phyloP scores from a whole-genome alignment of 2,329 filamentous ascomycete genomes.

The Penicillium sp. region DNA sequence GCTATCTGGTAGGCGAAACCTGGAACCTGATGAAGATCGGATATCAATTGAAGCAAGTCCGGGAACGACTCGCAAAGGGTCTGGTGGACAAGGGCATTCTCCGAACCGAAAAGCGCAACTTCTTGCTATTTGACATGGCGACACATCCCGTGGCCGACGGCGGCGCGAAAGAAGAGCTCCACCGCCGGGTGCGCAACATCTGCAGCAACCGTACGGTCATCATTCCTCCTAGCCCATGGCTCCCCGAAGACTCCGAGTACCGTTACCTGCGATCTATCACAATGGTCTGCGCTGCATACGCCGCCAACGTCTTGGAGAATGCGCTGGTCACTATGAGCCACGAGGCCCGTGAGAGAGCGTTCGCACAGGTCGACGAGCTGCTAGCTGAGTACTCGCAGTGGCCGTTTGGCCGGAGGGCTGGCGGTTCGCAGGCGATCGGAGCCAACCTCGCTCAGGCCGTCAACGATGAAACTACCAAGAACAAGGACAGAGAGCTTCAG shows the following conservation, averaged over 20 bases:
- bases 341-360: conserved; percentile 89
- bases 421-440: conserved; percentile 79
- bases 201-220: conserved; percentile 94
- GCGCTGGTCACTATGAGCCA: conserved; percentile 92
- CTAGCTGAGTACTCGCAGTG: conserved; percentile 96
- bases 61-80: conserved; percentile 94
- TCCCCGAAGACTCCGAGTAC: conserved; percentile 93
- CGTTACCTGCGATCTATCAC: conserved; percentile 86
- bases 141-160: conserved; percentile 96
- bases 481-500: conserved; percentile 92
- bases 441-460: conserved; percentile 89
- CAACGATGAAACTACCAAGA: conserved; percentile 79
- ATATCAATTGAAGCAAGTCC: conserved; percentile 98
- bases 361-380: conserved; percentile 94
- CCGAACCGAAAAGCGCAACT: conserved; percentile 98
- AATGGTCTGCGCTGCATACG: conserved; percentile 98
- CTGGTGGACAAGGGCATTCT: conserved; percentile 98
- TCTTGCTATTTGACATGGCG: conserved; percentile 99
- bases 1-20: conserved; percentile 72
- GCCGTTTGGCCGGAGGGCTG: conserved; percentile 83
- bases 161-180: conserved; percentile 96
- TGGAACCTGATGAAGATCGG: conserved; percentile 99
- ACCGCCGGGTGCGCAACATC: conserved; percentile 86
- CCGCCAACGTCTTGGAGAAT: conserved; percentile 96
- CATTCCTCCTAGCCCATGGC: conserved; percentile 79